phyloP scores from a whole-genome alignment of 345 rosid species.

The Excoecaria cochinchinensis region DNA sequence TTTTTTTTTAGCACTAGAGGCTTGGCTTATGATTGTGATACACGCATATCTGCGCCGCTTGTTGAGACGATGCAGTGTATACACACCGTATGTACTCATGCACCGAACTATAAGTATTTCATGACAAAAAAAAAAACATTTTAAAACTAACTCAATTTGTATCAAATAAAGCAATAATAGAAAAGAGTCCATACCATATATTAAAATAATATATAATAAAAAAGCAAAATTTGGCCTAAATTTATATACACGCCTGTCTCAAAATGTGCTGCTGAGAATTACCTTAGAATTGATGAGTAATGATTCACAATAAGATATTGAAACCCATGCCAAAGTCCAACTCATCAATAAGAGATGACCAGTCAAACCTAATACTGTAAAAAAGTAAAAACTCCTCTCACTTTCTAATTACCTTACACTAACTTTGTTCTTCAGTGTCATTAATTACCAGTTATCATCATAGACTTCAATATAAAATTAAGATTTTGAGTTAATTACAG shows the following conservation, averaged over 20 bases:
- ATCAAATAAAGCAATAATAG: too few species aligned
- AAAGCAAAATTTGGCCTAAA: neutral
- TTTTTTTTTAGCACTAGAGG: too few species aligned
- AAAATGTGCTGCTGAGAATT: neutral
- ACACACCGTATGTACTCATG: too few species aligned
- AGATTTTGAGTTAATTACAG: neutral
- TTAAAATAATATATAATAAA: neutral
- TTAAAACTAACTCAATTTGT: too few species aligned
- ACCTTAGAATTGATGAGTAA: neutral
- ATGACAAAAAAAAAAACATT: too few species aligned
- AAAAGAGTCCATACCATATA: too few species aligned
- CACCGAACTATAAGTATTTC: too few species aligned
- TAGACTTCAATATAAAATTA: neutral
- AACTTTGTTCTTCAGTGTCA: neutral
- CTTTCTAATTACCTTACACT: neutral
- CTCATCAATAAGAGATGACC: slow-evolving; percentile 2
- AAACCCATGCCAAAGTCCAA: slow-evolving; percentile 10
- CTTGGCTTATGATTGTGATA: too few species aligned
- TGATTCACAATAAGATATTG: slow-evolving; percentile 1
- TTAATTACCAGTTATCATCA: neutral
- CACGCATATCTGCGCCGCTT: too few species aligned
- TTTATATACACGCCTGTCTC: neutral
- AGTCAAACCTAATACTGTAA: slow-evolving; percentile 4
- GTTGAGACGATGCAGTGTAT: too few species aligned
- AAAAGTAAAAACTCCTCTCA: too few species aligned